Conservation (phyloP, 1,284 basidiomycete species). For the Kwoniella shivajii region DNA sequence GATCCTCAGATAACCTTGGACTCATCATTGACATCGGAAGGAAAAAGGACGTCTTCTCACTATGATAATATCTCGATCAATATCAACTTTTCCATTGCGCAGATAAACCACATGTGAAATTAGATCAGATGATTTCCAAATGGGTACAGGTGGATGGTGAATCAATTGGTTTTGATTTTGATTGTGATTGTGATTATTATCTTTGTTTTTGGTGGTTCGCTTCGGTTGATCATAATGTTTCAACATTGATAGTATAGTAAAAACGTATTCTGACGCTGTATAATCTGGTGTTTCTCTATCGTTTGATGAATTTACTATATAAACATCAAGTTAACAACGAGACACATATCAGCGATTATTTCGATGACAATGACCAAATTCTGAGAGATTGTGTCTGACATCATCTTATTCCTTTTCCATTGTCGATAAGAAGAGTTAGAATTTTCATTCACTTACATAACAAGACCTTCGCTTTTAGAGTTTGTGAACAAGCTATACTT, state of each 20-base stretch:
- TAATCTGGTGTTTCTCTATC: slow-evolving; percentile 91
- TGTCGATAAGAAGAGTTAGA: background rate
- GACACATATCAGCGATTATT: background rate
- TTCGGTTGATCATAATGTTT: slow-evolving; percentile 60
- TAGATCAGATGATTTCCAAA: slow-evolving; percentile 40
- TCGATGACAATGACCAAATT: background rate
- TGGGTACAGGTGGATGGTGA: too few relatives aligned
- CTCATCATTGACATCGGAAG: background rate
- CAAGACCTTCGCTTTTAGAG: slow-evolving; percentile 77
- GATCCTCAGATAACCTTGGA: background rate
- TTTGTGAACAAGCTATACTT: slow-evolving; percentile 73
- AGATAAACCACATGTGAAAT: slow-evolving; percentile 83
- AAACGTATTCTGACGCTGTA: slow-evolving; percentile 81
- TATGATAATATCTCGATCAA: slow-evolving; percentile 65
- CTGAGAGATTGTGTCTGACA: background rate
- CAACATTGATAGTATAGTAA: slow-evolving; percentile 70
- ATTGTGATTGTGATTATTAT: slow-evolving; percentile 2
- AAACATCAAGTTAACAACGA: background rate
- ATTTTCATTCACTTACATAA: slow-evolving; percentile 65
- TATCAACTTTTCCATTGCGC: slow-evolving; percentile 62
- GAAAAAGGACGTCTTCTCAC: slow-evolving; percentile 57
- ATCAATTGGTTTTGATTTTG: slow-evolving; percentile 3
- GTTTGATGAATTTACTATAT: slow-evolving; percentile 78
- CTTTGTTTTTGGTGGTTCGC: too few relatives aligned
- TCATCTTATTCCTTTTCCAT: too few relatives aligned